Base-by-base conservation (phyloP, 192 early-diverging fungal genomes). In the Chytriomyces sp. region DNA sequence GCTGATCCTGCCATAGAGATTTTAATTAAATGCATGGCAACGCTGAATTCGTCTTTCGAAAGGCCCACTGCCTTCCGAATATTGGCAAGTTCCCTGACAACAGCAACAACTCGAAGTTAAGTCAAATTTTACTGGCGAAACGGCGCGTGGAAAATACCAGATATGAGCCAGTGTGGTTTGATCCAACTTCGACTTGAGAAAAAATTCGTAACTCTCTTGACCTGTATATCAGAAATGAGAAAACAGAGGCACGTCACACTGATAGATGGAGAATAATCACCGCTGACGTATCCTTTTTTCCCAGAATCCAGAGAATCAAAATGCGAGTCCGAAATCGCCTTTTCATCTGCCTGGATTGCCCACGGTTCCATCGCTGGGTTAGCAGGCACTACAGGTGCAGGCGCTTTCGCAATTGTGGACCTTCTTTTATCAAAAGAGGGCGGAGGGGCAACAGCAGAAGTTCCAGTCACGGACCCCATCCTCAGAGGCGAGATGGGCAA, bases 271-370 rank as follows among this genome's bases (percentile, higher is more conserved):
- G 63, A 79, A 45, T 5, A n/a, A 16, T 28, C 62, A 89, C 92
- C 94, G 82, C 86, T 90, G 16, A 97, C 71, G 67, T 85, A 83
- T 0, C 95, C 95, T 9, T 79, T 75, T 47, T 85, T 86, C 3
- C 69, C 76, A 10, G 79, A 67, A 79, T 97, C 97, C 45, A 97
- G 71, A 48, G 79, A 84, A 64, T 90, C 91, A 84, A 97, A 98
- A 74, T 89, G 95, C 47, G 93, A 91, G 72, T 93, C 91, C 66
- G 88, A 93, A 45, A 91, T 89, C 28, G 84, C 78, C 75, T 91
- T 89, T 75, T 95, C 94, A 45, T 92, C 89, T 4, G 81, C 78
- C 5, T 88, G 86, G 7, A 97, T 88, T 64, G 92, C 93, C 96
- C 96, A 97, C 18, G 81, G 78, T 7, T 26, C 45, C 35, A 23